Evolutionary conservation across 441 rosid species (phyloP), one percentile per base, ranked within the genome.

Genomic region (Mallotus repandus): DNA sequence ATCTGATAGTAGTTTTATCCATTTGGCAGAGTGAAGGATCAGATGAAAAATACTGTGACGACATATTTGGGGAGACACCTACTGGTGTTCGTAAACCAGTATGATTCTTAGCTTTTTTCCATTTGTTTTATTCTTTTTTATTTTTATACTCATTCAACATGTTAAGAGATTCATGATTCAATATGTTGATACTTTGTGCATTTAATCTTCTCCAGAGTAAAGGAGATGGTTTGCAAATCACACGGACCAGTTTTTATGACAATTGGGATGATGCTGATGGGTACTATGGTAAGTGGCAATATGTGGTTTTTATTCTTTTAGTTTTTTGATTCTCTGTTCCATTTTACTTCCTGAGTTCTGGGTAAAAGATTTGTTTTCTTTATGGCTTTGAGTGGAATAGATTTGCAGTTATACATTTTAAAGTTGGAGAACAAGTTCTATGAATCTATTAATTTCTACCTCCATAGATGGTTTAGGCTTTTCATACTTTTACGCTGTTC

Each of bases 251-350:
- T 74, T 91, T 92, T 73, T 80, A 92, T 82, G 99, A 96, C 87
- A 96, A 96, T 71, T 96, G 98, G 99, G 99, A 96, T 89, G 99
- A 96, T 79, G 90, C 98, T 19, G 99, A 88, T 75, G 99, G 99
- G 56, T 96, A 96, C 79, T 96, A 96, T 71, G 90, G 99, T 96
- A 88, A 83, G 98, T 84, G 46, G 58, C 56, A 19, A 56, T 19
- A 10, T 56, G 48, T 29, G 32, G 29, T 54, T 61, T 32, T 1
- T 61, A 4, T 9, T 32, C 1, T 9, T 19, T 53, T 49, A 25
- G 4, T 38, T 0, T 50, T n/a, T 68, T n/a, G 21, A 13, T 45
- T 55, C 5, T 46, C 43, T 46, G 4, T 45, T 25, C 58, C 4
- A 49, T 53, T 38, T 53, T 73, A 4, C 18, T 57, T 57, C 29